Base-by-base conservation (phyloP, 768 basidiomycete genomes). In the Tulasnella calospora region DNA sequence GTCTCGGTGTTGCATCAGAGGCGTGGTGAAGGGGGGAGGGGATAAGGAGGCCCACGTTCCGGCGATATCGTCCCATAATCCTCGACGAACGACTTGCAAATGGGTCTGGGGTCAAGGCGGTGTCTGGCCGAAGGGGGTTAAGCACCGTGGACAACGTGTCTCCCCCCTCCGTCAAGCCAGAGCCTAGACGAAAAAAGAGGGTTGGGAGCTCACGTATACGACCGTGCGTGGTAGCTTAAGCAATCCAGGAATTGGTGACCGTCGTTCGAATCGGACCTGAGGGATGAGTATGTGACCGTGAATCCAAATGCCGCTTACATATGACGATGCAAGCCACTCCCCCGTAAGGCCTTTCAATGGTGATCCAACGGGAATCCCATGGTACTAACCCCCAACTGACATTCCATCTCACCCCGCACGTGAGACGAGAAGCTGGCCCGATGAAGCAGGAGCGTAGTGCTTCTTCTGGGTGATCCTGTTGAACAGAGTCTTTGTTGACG, bases 321-420 rank as follows among this genome's bases (percentile, higher is more conserved):
- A 57, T 67, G 7, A 12, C 23, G 27, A 12, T 19, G 30, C 61
- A 67, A 35, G 61, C 61, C 61, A 67, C 61, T 17, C 9, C 33
- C 61, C 33, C 30, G 61, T 27, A 35, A 67, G 61, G 61, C 61
- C 61, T 67, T 67, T 12, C 12, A 12, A 67, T 67, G 61, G 21
- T 23, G 46, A 21, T 47, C 46, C 46, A 47, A 47, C 21, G 6
- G 57, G 23, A 61, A n/a, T 61, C 57, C 57, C 57, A 61, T n/a
- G 61, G 33, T 67, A 3, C 3, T 33, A 33, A 33, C 33, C 61
- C 55, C 61, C 61, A 67, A 67, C 61, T 67, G 61, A 27, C 61
- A 67, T 67, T 27, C 30, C 61, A 67, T 67, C 61, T 67, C 61
- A 67, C 61, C 61, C 61, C 61, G 61, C 61, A 67, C 61, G 61